A percentile compares a stretch with the other conserved stretches of the same genome.
These are phyloP conservation scores for Buxus sempervirens DNA, from an alignment of 164 flowering plant genomes.

Conservation along the genomic window DNA sequence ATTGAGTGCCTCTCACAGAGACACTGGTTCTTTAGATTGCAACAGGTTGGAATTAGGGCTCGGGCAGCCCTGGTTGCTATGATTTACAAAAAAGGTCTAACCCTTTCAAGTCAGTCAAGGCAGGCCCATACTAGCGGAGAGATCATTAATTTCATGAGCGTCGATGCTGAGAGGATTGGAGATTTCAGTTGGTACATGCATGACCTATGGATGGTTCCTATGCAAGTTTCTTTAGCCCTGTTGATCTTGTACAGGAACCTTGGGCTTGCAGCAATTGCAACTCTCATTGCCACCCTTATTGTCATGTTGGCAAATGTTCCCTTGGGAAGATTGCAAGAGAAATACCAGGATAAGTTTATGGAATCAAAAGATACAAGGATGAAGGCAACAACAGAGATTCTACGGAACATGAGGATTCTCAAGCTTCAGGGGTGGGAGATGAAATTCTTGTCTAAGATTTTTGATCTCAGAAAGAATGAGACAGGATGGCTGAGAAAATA, in stretches of 20 bases:
- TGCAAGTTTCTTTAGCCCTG: constrained; percentile 59
- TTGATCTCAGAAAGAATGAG: constrained; percentile 48
- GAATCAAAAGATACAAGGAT: constrained; percentile 66
- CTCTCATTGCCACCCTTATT: constrained; percentile 45
- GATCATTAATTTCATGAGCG: constrained; percentile 68
- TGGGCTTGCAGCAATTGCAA: constrained; percentile 57
- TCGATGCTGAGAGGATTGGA: constrained; percentile 70
- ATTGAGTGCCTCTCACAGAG: constrained; percentile 58
- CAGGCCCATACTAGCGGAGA: constrained; percentile 63
- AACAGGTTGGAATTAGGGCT: constrained; percentile 43
- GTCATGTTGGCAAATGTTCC: constrained; percentile 64
- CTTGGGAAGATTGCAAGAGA: constrained; percentile 44
- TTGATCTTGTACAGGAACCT: constrained; percentile 57
- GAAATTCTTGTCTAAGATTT: constrained; percentile 58
- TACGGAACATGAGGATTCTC: constrained; percentile 78
- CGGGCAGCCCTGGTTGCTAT: constrained; percentile 42
- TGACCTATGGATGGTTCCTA: constrained; percentile 57
- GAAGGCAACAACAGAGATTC: constrained; percentile 64
- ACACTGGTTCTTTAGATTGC: constrained; percentile 56
- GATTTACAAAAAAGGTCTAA: constrained; percentile 57
- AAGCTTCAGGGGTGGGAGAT: constrained; percentile 84
- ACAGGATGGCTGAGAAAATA: constrained; percentile 53
- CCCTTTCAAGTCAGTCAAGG: constrained; percentile 60
- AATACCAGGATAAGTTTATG: constrained; percentile 56
- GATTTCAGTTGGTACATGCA: constrained; percentile 61